A percentile compares a stretch with the other conserved stretches of the same genome.
Conservation (phyloP, 2,329 filamentous ascomycete genomes). For the Beauveria bassiana region DNA sequence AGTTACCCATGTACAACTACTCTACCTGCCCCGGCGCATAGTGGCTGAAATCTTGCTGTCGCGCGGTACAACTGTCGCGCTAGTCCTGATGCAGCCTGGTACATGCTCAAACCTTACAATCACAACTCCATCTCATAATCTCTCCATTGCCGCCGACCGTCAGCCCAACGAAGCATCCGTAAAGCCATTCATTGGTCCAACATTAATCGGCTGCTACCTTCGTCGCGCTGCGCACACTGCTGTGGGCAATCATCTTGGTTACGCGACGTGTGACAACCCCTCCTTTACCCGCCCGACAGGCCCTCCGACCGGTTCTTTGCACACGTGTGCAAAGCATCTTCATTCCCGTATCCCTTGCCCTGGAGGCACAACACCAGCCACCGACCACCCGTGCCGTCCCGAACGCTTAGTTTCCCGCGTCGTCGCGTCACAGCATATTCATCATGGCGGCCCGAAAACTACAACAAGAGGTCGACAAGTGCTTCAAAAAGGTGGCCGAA, state of each 20-base stretch:
- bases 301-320: neutral
- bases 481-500: slow-evolving; percentile 97
- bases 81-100: slow-evolving; percentile 8
- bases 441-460: slow-evolving; percentile 93
- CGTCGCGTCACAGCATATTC: slow-evolving; percentile 17
- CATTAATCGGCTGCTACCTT: neutral
- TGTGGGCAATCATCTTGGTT: slow-evolving; percentile 1
- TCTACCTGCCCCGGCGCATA: neutral
- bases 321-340: slow-evolving; percentile 2
- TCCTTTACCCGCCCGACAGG: neutral
- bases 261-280: slow-evolving; percentile 5
- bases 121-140: slow-evolving; percentile 7
- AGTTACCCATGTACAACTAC: neutral
- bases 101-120: slow-evolving; percentile 3
- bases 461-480: slow-evolving; percentile 97
- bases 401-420: neutral
- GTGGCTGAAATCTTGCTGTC: neutral
- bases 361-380: neutral
- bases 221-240: slow-evolving; percentile 6
- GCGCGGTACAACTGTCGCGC: neutral
- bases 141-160: neutral
- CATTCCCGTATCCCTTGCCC: neutral
- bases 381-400: neutral
- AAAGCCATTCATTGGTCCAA: neutral
- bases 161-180: slow-evolving; percentile 5